Evolutionary conservation across 352 stramenopile genomes (phyloP), one percentile per base, ranked within the genome.

Genomic region (Phytopythium ostracodes): DNA sequence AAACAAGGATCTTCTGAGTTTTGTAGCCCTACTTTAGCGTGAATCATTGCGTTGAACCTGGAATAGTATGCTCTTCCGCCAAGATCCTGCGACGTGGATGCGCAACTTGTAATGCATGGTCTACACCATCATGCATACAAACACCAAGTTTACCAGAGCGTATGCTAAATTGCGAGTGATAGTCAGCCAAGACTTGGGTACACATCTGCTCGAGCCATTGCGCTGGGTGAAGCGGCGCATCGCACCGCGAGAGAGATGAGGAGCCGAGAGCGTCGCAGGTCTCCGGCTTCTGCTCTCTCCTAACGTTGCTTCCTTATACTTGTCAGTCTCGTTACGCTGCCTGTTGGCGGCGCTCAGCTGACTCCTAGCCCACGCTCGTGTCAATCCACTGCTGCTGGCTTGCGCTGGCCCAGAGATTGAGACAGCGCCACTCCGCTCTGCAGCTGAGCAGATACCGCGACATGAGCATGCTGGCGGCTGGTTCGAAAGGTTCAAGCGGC

Each of bases 1-100:
- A 50, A 51, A 49, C 42, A 15, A 49, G 42, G 20, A 49, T 25
- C 6, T 25, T 24, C 7, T 51, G 44, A 22, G 22, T 31, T 51
- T n/a, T 20, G 25, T 14, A 14, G 42, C 7, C 42, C 42, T 49
- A 49, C 11, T 49, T 11, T 49, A 49, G 42, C 42, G 8, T 25
- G 42, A 27, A 49, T 49, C 20, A 25, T 14, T 2, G 42, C 0
- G 20, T 6, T n/a, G 22, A 0, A 4, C 46, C 46, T 52, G 24
- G 24, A 52, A 9, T 52, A 52, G 46, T 18, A 24, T 52, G 5
- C 24, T 1, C 0, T 18, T 10, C 12, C 3, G 22, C 22, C 8
- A 51, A 51, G 22, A 51, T 51, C 44, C 44, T 52, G 46, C 46
- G 46, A 52, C 46, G 35, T 33, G 46, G 22, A n/a, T 51, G n/a